A percentile compares a stretch with the other conserved stretches of the same genome.
Evolutionary conservation across 2,329 filamentous ascomycete species (phyloP).

Genomic region (Chaetothyriales sp.): DNA sequence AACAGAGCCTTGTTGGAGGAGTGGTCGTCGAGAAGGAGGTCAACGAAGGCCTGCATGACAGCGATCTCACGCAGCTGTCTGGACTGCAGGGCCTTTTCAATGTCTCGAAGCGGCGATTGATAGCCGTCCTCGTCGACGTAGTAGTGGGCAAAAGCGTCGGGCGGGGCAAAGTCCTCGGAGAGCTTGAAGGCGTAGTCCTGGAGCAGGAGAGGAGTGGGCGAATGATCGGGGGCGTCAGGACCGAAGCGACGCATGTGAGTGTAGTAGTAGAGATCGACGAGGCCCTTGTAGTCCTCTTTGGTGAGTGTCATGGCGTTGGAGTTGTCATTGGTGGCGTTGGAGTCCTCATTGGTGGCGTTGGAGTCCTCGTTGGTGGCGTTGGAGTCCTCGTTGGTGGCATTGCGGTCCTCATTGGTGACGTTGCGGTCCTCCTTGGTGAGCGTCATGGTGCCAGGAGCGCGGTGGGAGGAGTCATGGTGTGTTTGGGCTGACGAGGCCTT

Average conservation of each 20-base stretch:
- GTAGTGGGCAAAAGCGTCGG: slow-evolving; percentile 10
- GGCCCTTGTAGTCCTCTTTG: slow-evolving; percentile 32
- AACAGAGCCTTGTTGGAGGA: slow-evolving; percentile 39
- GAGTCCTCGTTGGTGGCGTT: slow-evolving; percentile 31
- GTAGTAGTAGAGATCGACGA: slow-evolving; percentile 35
- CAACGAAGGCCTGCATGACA: slow-evolving; percentile 21
- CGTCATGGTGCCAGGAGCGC: slow-evolving; percentile 8
- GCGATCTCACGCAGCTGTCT: slow-evolving; percentile 16
- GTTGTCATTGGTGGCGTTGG: too few species aligned
- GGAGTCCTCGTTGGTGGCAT: slow-evolving; percentile 30
- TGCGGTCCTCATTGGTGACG: slow-evolving; percentile 31
- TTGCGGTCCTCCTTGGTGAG: slow-evolving; percentile 32
- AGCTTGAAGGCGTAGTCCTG: slow-evolving; percentile 17
- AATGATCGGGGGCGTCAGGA: slow-evolving; percentile 15
- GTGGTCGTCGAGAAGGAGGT: slow-evolving; percentile 30
- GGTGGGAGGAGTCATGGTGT: background rate
- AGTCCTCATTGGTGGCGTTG: slow-evolving; percentile 29
- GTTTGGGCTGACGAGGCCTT: background rate
- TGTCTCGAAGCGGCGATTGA: slow-evolving; percentile 19
- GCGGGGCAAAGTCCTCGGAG: slow-evolving; percentile 16
- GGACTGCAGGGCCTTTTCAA: slow-evolving; percentile 25
- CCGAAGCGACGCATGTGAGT: slow-evolving; percentile 19
- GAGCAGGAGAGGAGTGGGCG: slow-evolving; percentile 15
- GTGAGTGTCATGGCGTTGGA: slow-evolving; percentile 23
- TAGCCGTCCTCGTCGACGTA: slow-evolving; percentile 11